A percentile compares a stretch with the other conserved stretches of the same genome.
These are phyloP conservation scores for Coprinopsis cinerea DNA, from an alignment of 768 basidiomycete genomes.

Conservation along the genomic window DNA sequence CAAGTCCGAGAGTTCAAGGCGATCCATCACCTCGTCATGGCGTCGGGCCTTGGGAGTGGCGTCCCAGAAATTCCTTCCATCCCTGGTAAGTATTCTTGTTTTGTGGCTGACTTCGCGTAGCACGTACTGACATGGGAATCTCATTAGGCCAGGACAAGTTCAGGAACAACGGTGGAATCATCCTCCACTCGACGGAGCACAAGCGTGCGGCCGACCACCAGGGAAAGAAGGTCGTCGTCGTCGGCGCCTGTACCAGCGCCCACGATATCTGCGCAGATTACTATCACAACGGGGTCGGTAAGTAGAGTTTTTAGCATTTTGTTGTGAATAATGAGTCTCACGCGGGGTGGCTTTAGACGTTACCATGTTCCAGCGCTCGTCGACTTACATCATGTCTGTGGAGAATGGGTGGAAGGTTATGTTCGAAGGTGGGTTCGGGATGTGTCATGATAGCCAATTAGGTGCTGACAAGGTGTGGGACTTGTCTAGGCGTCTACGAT, in stretches of 20 bases:
- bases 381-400: constrained; percentile 48
- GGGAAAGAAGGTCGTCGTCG: constrained; percentile 62
- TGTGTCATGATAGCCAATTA: no score
- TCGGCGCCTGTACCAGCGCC: constrained; percentile 53
- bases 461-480: no score
- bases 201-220: constrained; percentile 40
- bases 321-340: no score
- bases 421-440: constrained; percentile 22
- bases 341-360: no score
- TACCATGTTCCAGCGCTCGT: constrained; percentile 43
- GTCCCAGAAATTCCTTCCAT: constrained; percentile 34
- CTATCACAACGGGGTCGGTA: constrained; percentile 28
- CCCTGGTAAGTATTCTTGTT: background rate
- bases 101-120: no score
- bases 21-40: constrained; percentile 49
- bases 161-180: constrained; percentile 34
- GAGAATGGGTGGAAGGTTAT: constrained; percentile 30
- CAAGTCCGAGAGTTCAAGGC: background rate
- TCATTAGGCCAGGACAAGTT: constrained; percentile 23
- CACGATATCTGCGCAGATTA: constrained; percentile 38
- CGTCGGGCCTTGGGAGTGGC: constrained; percentile 48
- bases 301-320: no score
- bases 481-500: constrained; percentile 31
- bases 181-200: constrained; percentile 48
- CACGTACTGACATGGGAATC: background rate